Base-by-base conservation (phyloP, 1,139 yeast species). In the Pichia sorboxylosa region DNA sequence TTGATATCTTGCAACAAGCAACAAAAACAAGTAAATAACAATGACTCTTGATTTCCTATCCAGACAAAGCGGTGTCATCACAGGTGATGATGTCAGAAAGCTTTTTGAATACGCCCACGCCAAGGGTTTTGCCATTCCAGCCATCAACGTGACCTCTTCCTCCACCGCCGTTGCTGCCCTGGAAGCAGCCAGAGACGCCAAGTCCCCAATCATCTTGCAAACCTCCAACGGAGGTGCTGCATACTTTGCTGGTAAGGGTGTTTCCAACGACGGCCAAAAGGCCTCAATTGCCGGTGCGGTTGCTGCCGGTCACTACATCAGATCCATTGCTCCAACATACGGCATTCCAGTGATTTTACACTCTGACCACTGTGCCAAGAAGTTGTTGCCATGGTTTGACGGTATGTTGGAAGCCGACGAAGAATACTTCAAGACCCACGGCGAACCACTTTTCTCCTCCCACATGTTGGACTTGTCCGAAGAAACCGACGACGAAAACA, bases 161-260 rank as follows among this genome's bases (percentile, higher is more conserved):
- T 90, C 97, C 36, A 87, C 97, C 46, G 98, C 78, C 41, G 90
- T 90, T 54, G 85, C 97, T 51, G 92, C 96, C 50, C 73, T 90
- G 59, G 98, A 92, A 69, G 93, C 98, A 52, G 98, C 99, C 43
- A 83, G 98, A 67, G 97, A 90, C 69, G 63, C 61, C 69, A 80
- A 82, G 63, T 69, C 95, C 42, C 98, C 99, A 66, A 85, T 90
- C 66, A 84, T 90, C 59, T 70, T 90, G 60, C 99, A 90, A 69
- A 75, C 90, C 49, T 90, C 98, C 44, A 87, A 90, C 64, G 99
- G 99, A 69, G 99, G 99, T 71, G 93, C 98, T 51, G 98, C 97
- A 46, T 92, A 73, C 84, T 90, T 90, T 62, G 98, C 97, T 48
- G 97, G 97, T 71, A 90, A 90, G 77, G 98, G 98, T 66, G 87